Percentiles rank a stretch among this genome's conserved stretches.
These are phyloP conservation scores for Penicillium rolfsii DNA, from an alignment of 2,329 filamentous ascomycete species.

Conservation along the genomic window DNA sequence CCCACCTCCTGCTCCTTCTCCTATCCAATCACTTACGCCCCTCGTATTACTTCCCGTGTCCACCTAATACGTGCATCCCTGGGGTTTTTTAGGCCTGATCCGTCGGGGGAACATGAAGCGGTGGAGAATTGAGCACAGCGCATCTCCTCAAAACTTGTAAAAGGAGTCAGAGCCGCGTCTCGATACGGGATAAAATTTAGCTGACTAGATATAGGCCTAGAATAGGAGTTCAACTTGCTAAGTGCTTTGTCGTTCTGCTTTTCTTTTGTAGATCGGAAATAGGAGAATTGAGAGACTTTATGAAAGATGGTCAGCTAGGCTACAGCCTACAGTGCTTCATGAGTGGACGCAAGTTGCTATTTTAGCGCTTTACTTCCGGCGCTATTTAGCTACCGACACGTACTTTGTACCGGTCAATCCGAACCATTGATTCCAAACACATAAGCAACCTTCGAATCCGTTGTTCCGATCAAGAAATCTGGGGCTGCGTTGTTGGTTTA, in stretches of 20 bases:
- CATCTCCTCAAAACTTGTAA: not conserved
- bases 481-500: not conserved
- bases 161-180: constrained; percentile 13
- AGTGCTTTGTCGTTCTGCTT: not conserved
- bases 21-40: constrained; percentile 9
- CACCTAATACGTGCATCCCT: constrained; percentile 10
- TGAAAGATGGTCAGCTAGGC: not conserved
- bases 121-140: not conserved
- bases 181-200: not conserved
- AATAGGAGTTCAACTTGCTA: not conserved
- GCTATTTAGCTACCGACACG: not conserved
- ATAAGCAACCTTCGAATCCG: not conserved
- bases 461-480: not conserved
- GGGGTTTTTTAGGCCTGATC: constrained; percentile 8
- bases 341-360: constrained; percentile 1
- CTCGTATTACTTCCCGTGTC: constrained; percentile 13
- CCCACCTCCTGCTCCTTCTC: not conserved
- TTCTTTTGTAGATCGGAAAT: not conserved
- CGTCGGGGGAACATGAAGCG: constrained; percentile 7
- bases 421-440: not conserved
- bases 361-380: constrained; percentile 1
- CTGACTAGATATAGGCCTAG: constrained; percentile 14
- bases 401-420: not conserved
- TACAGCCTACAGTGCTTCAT: constrained; percentile 1
- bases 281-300: constrained; percentile 4